Evolutionary conservation across 2,329 filamentous ascomycete genomes (phyloP), one percentile per base, ranked within the genome.

Genomic region (Chrysoporthe austroafricana): DNA sequence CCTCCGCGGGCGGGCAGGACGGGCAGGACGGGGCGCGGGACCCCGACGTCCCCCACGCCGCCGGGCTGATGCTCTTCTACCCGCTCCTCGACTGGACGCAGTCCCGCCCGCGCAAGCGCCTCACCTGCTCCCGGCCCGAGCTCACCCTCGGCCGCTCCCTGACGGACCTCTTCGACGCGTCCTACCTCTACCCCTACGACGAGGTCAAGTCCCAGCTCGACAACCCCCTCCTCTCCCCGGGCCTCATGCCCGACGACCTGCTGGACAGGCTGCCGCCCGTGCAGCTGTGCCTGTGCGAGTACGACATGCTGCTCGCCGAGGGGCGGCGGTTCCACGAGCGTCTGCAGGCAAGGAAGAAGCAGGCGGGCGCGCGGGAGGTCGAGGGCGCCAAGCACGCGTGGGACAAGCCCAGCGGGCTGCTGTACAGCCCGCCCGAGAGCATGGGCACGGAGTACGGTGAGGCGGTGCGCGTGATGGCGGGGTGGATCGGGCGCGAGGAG

Each of bases 301-400:
- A 84, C 75, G 87, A 90, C 74, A 90, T 90, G 86, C 76, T 90
- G n/a, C 81, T 88, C 11, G 79, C 78, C 1, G 88, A 90, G 73
- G 87, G 86, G 13, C 79, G 90, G 69, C 80, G 82, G 4, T 90
- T 94, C 70, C 84, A 86, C 13, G 82, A 87, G 63, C 81, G 90
- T 26, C 76, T 93, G 9, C 76, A 80, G 60, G 74, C 77, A 1
- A 76, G 87, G 5, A 80, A 79, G 34, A 90, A 89, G 77, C 81
- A 81, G 8, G 85, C 91, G 1, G 66, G 64, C 14, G 39, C 54
- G 14, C 57, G 69, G 36, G 84, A 88, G 77, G 82, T 91, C 2
- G 78, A 81, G 3, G 86, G 82, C 2, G 88, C 88, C 32, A 82
- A 84, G 39, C 89, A 91, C 73, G 88, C 84, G 0, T 91, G 89